These are phyloP conservation scores for Penicillium sp. DNA, from an alignment of 2,329 filamentous ascomycete species.

Conservation along the genomic window DNA sequence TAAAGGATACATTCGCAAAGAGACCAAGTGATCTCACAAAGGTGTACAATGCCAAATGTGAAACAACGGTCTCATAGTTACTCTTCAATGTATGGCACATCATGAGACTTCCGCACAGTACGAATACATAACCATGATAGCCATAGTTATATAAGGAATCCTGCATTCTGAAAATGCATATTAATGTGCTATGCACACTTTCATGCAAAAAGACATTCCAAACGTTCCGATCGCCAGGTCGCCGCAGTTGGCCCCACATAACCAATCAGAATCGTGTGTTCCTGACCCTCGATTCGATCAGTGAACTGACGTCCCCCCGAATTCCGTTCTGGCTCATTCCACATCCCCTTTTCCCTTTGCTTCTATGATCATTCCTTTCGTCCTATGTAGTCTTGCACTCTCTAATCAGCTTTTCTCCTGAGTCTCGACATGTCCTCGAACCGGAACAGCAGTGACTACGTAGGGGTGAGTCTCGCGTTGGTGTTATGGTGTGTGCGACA, in stretches of 20 bases:
- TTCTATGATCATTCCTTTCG: constrained; percentile 5
- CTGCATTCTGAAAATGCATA: neutral
- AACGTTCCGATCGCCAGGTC: constrained; percentile 17
- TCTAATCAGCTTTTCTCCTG: constrained; percentile 13
- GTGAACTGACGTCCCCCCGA: constrained; percentile 14
- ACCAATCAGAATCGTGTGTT: constrained; percentile 21
- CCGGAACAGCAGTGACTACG: constrained; percentile 41
- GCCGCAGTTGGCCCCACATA: constrained; percentile 5
- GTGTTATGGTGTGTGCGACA: constrained; percentile 12
- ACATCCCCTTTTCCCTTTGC: constrained; percentile 4
- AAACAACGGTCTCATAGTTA: neutral
- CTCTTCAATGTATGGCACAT: neutral
- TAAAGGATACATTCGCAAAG: neutral
- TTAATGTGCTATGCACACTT: neutral
- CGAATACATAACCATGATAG: neutral
- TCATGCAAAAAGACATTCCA: constrained; percentile 12
- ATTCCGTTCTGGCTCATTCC: constrained; percentile 19
- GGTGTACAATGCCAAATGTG: neutral
- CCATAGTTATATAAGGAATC: neutral
- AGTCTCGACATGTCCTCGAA: constrained; percentile 35
- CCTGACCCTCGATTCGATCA: constrained; percentile 19
- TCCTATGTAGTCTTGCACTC: constrained; percentile 17
- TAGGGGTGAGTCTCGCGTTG: constrained; percentile 35
- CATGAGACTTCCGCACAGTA: neutral
- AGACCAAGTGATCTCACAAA: neutral